Percentiles rank a stretch among this genome's conserved stretches.
These are phyloP conservation scores for Pseudogymnoascus pannorum DNA, from an alignment of 2,329 filamentous ascomycete species.

Conservation along the genomic window DNA sequence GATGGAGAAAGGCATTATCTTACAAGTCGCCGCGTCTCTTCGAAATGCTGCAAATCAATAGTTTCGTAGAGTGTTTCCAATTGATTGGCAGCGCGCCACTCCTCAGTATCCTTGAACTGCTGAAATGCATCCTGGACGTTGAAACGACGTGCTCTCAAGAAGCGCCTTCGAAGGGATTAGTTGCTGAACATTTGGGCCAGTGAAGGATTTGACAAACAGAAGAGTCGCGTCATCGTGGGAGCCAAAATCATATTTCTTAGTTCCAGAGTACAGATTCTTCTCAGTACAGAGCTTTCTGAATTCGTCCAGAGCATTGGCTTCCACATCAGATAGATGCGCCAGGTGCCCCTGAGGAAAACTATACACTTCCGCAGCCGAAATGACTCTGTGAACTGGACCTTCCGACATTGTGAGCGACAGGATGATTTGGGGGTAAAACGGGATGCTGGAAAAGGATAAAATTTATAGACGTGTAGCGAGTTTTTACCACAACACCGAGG, in stretches of 20 bases:
- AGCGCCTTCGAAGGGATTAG: slow-evolving; percentile 52
- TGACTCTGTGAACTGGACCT: slow-evolving; percentile 22
- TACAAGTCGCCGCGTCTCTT: slow-evolving; percentile 70
- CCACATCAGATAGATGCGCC: slow-evolving; percentile 63
- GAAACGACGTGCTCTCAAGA: slow-evolving; percentile 78
- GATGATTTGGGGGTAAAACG: background rate
- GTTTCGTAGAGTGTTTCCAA: slow-evolving; percentile 75
- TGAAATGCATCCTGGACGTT: slow-evolving; percentile 66
- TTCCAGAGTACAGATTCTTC: slow-evolving; percentile 52
- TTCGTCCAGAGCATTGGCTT: slow-evolving; percentile 57
- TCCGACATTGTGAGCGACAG: background rate
- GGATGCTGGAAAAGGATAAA: background rate
- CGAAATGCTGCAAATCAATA: slow-evolving; percentile 79
- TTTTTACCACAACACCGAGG: background rate
- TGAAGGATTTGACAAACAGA: slow-evolving; percentile 44
- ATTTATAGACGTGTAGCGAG: background rate
- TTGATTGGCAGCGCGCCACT: slow-evolving; percentile 75
- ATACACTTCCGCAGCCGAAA: slow-evolving; percentile 31
- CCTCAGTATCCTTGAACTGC: slow-evolving; percentile 83
- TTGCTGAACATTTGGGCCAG: background rate
- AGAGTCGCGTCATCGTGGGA: slow-evolving; percentile 66
- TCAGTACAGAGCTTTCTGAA: slow-evolving; percentile 66
- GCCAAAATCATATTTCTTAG: slow-evolving; percentile 33
- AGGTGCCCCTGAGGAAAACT: slow-evolving; percentile 72
- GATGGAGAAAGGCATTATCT: slow-evolving; percentile 20